Percentiles rank a stretch among this genome's conserved stretches.
Conservation (phyloP, 192 early-diverging fungal species). For the Coemansia sp. region DNA sequence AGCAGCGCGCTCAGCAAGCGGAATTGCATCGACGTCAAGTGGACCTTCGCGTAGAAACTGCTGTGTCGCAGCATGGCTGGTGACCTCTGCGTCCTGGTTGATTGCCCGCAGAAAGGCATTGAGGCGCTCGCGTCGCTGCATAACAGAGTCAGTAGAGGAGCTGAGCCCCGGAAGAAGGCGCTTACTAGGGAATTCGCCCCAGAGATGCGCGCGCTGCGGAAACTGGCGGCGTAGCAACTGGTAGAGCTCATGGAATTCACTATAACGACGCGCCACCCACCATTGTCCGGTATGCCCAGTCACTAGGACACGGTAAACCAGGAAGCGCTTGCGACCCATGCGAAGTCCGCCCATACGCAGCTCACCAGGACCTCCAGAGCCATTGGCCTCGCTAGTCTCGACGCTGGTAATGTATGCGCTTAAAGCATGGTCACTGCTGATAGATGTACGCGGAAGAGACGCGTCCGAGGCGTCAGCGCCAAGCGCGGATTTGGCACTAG, state of each 20-base stretch:
- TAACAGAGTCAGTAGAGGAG: slow-evolving; percentile 36
- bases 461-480: slow-evolving; percentile 2
- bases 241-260: slow-evolving; percentile 47
- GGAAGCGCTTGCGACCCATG: slow-evolving; percentile 48
- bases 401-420: slow-evolving; percentile 47
- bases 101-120: slow-evolving; percentile 37
- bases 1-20: slow-evolving; percentile 28
- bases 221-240: slow-evolving; percentile 40
- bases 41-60: slow-evolving; percentile 45
- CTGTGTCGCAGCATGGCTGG: slow-evolving; percentile 23
- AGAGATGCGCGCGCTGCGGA: slow-evolving; percentile 27
- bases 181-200: slow-evolving; percentile 50
- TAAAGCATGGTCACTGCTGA: slow-evolving; percentile 1
- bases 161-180: slow-evolving; percentile 41
- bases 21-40: slow-evolving; percentile 28
- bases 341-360: slow-evolving; percentile 45
- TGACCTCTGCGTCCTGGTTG: slow-evolving; percentile 29
- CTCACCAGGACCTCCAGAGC: slow-evolving; percentile 15
- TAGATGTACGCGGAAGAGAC: slow-evolving; percentile 8
- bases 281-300: slow-evolving; percentile 40
- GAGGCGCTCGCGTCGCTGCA: slow-evolving; percentile 47
- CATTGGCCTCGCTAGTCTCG: slow-evolving; percentile 34
- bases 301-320: slow-evolving; percentile 48
- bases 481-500: slow-evolving; percentile 3
- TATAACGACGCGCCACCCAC: slow-evolving; percentile 48